These are phyloP conservation scores for Fusarium multiceps DNA, from an alignment of 2,329 filamentous ascomycete species.

Conservation along the genomic window DNA sequence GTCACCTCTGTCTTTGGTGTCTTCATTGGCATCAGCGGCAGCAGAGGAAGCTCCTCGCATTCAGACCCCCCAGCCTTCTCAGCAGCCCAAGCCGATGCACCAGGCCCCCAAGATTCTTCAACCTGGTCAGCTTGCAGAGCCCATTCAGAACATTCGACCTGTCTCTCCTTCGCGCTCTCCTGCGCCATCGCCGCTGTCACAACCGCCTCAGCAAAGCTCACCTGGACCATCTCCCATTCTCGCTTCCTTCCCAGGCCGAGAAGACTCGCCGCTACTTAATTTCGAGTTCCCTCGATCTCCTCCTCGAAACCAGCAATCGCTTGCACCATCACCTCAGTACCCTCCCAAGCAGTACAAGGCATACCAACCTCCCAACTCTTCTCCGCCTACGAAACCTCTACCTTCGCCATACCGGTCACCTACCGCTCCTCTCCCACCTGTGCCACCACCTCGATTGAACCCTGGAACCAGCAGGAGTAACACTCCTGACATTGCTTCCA, in stretches of 20 bases:
- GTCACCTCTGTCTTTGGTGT: slow-evolving; percentile 38
- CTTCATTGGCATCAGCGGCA: slow-evolving; percentile 19
- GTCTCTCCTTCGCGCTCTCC: slow-evolving; percentile 34
- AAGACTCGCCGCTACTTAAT: not conserved
- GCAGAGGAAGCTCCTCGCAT: slow-evolving; percentile 28
- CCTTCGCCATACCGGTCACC: slow-evolving; percentile 27
- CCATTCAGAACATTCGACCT: slow-evolving; percentile 17
- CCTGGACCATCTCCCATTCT: slow-evolving; percentile 28
- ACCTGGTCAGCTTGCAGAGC: slow-evolving; percentile 29
- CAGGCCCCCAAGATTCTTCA: slow-evolving; percentile 32
- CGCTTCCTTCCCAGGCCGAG: slow-evolving; percentile 16
- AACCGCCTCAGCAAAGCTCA: slow-evolving; percentile 33
- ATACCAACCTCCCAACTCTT: slow-evolving; percentile 29
- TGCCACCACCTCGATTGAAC: slow-evolving; percentile 27
- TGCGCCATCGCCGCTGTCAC: slow-evolving; percentile 34
- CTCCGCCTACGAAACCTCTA: slow-evolving; percentile 27
- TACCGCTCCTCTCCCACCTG: slow-evolving; percentile 27
- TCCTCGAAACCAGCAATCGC: not conserved
- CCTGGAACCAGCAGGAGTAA: slow-evolving; percentile 10
- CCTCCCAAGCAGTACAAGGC: slow-evolving; percentile 31
- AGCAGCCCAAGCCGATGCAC: slow-evolving; percentile 20
- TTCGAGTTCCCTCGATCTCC: slow-evolving; percentile 14
- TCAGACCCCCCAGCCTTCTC: slow-evolving; percentile 28
- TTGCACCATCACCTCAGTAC: slow-evolving; percentile 15
- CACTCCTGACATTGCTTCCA: not conserved